Evolutionary conservation across 176 grass and related monocot species (phyloP).

Genomic region (Lolium rigidum): DNA sequence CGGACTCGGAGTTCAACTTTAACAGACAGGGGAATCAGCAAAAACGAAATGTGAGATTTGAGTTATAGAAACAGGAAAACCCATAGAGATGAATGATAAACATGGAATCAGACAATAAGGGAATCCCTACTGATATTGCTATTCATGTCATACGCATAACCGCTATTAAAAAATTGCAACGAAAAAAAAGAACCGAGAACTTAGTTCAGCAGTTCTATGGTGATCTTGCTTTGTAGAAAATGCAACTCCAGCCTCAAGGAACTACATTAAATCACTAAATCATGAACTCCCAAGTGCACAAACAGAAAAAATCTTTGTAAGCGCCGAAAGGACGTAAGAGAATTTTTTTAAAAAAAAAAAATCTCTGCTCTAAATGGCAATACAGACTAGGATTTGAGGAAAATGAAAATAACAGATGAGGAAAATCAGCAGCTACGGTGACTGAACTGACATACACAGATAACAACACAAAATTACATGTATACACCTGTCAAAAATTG

Average conservation of each 20-base stretch:
- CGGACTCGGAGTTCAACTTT: neutral
- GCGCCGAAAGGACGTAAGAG: neutral
- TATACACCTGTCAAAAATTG: neutral
- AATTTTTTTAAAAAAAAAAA: too few species aligned
- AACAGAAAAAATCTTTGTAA: neutral
- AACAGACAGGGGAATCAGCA: slow-evolving; percentile 11
- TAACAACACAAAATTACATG: neutral
- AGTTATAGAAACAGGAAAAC: slow-evolving; percentile 7
- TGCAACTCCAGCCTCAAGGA: neutral
- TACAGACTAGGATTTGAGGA: neutral
- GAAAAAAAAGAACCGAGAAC: neutral
- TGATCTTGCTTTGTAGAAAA: neutral
- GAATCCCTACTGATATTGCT: neutral
- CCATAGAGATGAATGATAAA: slow-evolving; percentile 18
- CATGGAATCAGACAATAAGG: slow-evolving; percentile 23
- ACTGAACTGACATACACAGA: neutral
- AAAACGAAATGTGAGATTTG: neutral
- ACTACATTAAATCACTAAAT: neutral
- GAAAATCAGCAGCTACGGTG: neutral
- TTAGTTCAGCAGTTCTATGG: neutral
- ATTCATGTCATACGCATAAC: slow-evolving; percentile 16
- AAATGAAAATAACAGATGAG: neutral
- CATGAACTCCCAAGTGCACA: slow-evolving; percentile 5
- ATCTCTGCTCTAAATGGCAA: neutral
- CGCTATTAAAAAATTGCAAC: slow-evolving; percentile 8